Percentiles rank a stretch among this genome's conserved stretches.
These are phyloP conservation scores for Pythium chondricola DNA, from an alignment of 352 stramenopile genomes.

Conservation along the genomic window DNA sequence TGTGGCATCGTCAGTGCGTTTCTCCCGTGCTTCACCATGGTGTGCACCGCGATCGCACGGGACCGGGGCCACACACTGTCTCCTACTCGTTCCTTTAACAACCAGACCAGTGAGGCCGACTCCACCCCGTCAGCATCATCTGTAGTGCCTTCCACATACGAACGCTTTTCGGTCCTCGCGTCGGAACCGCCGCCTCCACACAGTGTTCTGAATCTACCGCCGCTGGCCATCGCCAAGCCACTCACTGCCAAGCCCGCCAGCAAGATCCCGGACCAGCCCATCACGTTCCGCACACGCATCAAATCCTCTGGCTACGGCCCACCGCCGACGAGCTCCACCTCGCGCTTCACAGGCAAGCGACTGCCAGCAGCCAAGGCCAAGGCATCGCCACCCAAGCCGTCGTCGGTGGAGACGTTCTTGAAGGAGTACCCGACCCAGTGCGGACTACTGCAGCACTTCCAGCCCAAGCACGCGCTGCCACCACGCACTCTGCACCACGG, in stretches of 20 bases:
- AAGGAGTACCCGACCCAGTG: constrained; percentile 74
- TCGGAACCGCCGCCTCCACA: constrained; percentile 32
- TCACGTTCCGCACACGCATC: constrained; percentile 77
- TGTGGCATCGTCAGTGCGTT: constrained; percentile 65
- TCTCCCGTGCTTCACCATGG: constrained; percentile 52
- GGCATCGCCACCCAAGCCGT: no score
- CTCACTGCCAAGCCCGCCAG: constrained; percentile 21
- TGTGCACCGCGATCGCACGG: constrained; percentile 3
- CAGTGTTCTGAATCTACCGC: constrained; percentile 52
- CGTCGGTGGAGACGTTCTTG: constrained; percentile 30
- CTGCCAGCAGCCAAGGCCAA: no score
- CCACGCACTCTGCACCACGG: constrained; percentile 50
- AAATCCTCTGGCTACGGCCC: constrained; percentile 79
- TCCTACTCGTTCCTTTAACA: background rate
- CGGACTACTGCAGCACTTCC: constrained; percentile 47
- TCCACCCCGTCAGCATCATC: background rate
- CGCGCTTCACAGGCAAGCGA: no score
- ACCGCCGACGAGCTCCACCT: constrained; percentile 2
- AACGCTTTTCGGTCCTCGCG: constrained; percentile 45
- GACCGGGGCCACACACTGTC: background rate
- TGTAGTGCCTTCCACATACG: no score
- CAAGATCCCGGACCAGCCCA: constrained; percentile 46
- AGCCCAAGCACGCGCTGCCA: constrained; percentile 45
- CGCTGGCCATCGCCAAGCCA: constrained; percentile 22
- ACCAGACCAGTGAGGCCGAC: constrained; percentile 4